Evolutionary conservation across 1,139 yeast genomes (phyloP), one percentile per base, ranked within the genome.

Genomic region (Nematodospora anomalae): DNA sequence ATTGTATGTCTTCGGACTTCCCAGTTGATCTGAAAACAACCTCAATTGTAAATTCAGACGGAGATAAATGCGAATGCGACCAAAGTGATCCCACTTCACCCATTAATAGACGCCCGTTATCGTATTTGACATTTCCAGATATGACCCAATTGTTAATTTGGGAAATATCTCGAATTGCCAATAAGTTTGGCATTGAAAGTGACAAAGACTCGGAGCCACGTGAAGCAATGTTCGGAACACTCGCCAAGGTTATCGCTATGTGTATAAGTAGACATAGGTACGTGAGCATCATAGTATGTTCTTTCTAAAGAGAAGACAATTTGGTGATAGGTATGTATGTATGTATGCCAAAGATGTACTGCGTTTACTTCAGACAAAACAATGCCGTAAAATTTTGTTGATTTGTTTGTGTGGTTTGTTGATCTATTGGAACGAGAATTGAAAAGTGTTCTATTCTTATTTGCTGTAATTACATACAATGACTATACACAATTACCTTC

Each of bases 1-100:
- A 67, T n/a, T 45, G 40, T 22, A 55, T 48, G 42, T 66, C 71
- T 9, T 47, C 45, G 3, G 43, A 38, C 3, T 51, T 51, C 3
- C 84, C 84, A 5, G 75, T 54, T 29, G 84, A 76, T 57, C 90
- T 71, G 46, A 82, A 71, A 2, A 81, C 73, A 33, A 76, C 53
- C 49, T 83, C 89, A 9, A 78, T 47, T 0, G 88, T 77, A 72
- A 84, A 81, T 27, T 76, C 74, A 2, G 56, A 56, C 16, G 57
- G 53, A 3, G 59, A 60, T 39, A 71, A 41, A 10, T 55, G 53
- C 1, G 61, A 52, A 21, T 56, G 58, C 1, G 76, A 64, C 83
- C 84, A 79, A 2, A 81, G 38, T 0, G 76, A 56, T 3, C 59
- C 58, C 3, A 53, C 47, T 6, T 70, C 60, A 16, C 67, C 61